Evolutionary conservation across 495 filamentous ascomycete genomes (phyloP).

Genomic region (Hypoxylon subgilvum): DNA sequence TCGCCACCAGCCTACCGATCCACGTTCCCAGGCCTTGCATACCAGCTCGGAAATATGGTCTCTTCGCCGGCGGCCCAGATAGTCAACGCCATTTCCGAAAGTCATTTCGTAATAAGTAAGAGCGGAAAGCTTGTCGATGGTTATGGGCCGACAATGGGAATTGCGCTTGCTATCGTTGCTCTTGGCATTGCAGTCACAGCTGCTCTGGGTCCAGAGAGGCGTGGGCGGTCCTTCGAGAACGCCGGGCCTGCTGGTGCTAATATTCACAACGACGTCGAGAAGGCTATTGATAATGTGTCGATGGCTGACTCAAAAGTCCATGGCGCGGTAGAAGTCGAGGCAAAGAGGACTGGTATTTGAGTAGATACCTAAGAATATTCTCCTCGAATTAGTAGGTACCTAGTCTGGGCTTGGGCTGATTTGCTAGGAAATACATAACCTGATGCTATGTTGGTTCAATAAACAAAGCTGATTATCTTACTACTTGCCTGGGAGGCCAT

Average conservation of each 20-base stretch:
- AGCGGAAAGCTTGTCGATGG: constrained; percentile 62
- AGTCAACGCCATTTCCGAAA: constrained; percentile 70
- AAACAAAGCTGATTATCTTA: no score
- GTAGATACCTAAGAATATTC: neutral
- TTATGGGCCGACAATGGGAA: constrained; percentile 72
- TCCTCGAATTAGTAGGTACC: no score
- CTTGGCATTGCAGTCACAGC: constrained; percentile 66
- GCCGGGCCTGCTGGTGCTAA: constrained; percentile 62
- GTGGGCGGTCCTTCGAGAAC: constrained; percentile 70
- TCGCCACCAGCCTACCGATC: constrained; percentile 77
- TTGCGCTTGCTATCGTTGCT: constrained; percentile 73
- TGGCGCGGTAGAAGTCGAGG: constrained; percentile 1
- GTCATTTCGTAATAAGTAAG: constrained; percentile 51
- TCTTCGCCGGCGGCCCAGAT: constrained; percentile 75
- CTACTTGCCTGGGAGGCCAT: no score
- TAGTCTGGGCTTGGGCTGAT: no score
- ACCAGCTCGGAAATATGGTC: constrained; percentile 79
- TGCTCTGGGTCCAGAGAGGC: constrained; percentile 67
- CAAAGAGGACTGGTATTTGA: neutral
- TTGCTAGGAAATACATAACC: no score
- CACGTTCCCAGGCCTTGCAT: constrained; percentile 68
- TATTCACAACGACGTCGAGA: constrained; percentile 32
- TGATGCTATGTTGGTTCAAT: no score
- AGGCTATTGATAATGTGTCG: constrained; percentile 23
- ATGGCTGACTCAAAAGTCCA: constrained; percentile 25